Evolutionary conservation across 2,329 filamentous ascomycete genomes (phyloP).

Genomic region (Reticulascus tulasneorum): DNA sequence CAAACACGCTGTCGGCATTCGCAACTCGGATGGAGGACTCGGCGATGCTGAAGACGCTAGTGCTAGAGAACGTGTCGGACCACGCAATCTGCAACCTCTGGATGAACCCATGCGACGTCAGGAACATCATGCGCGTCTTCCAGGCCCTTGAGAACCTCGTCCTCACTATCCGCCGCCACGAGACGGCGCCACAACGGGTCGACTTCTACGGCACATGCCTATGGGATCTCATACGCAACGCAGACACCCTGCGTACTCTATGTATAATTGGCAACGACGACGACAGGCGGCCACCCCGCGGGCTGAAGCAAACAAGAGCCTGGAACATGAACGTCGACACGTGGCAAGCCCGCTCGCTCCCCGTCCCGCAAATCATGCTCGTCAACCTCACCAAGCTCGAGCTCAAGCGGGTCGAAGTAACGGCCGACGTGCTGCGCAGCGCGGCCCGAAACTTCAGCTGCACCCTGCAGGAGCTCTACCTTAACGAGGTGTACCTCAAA

Average conservation of each 20-base stretch:
- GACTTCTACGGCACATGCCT: slow-evolving; percentile 38
- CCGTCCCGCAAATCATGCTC: slow-evolving; percentile 29
- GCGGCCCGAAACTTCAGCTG: slow-evolving; percentile 29
- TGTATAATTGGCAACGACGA: slow-evolving; percentile 44
- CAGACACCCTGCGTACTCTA: slow-evolving; percentile 39
- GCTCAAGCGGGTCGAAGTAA: slow-evolving; percentile 37
- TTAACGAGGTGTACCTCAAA: slow-evolving; percentile 43
- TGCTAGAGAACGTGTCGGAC: slow-evolving; percentile 48
- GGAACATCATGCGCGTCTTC: slow-evolving; percentile 42
- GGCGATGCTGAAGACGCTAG: slow-evolving; percentile 37
- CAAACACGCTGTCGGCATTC: slow-evolving; percentile 47
- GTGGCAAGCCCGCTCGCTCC: slow-evolving; percentile 35
- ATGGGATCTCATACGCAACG: slow-evolving; percentile 46
- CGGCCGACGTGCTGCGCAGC: slow-evolving; percentile 29
- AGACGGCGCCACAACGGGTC: slow-evolving; percentile 25
- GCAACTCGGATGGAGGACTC: slow-evolving; percentile 41
- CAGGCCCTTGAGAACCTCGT: slow-evolving; percentile 39
- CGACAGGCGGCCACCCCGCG: slow-evolving; percentile 31
- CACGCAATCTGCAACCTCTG: slow-evolving; percentile 43
- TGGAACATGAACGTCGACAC: slow-evolving; percentile 31
- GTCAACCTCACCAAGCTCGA: slow-evolving; percentile 38
- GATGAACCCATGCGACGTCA: slow-evolving; percentile 47
- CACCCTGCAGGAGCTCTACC: slow-evolving; percentile 39
- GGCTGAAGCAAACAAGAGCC: slow-evolving; percentile 33
- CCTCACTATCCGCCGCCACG: slow-evolving; percentile 42